Percentiles rank a stretch among this genome's conserved stretches.
Conservation (phyloP, 1,284 basidiomycete genomes). For the Cutaneotrichosporon cyanovorans region DNA sequence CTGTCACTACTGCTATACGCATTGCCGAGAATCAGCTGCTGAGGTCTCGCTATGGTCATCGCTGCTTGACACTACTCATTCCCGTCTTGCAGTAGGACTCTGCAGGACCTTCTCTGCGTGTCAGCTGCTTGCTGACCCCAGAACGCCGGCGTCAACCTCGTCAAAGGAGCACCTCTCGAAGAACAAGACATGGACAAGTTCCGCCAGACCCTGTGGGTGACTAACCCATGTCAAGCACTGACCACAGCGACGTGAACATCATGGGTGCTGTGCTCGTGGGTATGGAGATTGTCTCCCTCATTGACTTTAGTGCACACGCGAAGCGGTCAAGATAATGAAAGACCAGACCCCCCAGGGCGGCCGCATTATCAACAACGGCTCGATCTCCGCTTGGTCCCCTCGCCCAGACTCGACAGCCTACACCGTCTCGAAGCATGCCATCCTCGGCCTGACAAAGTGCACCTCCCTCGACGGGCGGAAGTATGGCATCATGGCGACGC, state of each 20-base stretch:
- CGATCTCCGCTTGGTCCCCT: conserved; percentile 64
- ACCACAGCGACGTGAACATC: conserved; percentile 55
- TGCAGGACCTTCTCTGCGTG: no score
- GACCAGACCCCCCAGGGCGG: conserved; percentile 62
- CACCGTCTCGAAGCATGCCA: conserved; percentile 69
- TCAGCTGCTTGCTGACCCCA: conserved; percentile 19
- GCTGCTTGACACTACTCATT: not conserved
- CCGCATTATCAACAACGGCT: conserved; percentile 77
- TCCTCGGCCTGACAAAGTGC: conserved; percentile 64
- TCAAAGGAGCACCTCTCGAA: conserved; percentile 50
- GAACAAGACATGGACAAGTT: conserved; percentile 58
- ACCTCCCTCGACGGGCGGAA: conserved; percentile 66
- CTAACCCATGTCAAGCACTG: no score
- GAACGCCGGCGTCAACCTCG: conserved; percentile 54
- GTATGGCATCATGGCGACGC: conserved; percentile 64
- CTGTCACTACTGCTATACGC: no score
- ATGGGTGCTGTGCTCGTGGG: conserved; percentile 56
- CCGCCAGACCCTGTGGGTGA: conserved; percentile 51
- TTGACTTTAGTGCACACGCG: conserved; percentile 53
- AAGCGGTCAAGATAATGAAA: conserved; percentile 67
- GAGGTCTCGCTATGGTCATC: no score
- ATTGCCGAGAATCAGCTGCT: not conserved
- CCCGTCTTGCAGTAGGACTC: not conserved
- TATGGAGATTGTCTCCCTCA: not conserved
- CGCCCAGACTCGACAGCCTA: conserved; percentile 59